phyloP scores from a whole-genome alignment of 1,284 basidiomycete genomes.

The Meira miltonrushii region DNA sequence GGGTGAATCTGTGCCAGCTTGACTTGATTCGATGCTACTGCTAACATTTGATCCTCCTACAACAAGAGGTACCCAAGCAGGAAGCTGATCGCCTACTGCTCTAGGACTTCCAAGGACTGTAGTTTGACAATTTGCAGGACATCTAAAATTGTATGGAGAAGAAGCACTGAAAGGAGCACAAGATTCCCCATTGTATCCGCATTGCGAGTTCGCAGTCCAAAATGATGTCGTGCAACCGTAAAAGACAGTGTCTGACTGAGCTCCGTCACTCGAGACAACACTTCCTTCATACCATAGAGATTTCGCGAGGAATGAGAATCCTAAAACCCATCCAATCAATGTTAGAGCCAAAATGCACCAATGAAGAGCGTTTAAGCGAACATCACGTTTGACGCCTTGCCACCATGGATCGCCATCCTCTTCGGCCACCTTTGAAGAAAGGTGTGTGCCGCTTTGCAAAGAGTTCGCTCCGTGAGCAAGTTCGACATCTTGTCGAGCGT shows the following conservation, averaged over 20 bases:
- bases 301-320: constrained; percentile 32
- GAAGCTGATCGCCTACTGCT: constrained; percentile 64
- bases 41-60: constrained; percentile 70
- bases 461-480: too few relatives aligned
- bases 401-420: constrained; percentile 17
- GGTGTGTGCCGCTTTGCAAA: background rate
- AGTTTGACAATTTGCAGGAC: constrained; percentile 67
- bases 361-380: constrained; percentile 29
- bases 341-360: constrained; percentile 30
- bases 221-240: constrained; percentile 42
- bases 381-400: constrained; percentile 19
- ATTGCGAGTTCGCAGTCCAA: constrained; percentile 54
- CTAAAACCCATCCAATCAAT: constrained; percentile 41
- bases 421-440: background rate
- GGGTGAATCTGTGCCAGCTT: constrained; percentile 7
- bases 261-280: constrained; percentile 15
- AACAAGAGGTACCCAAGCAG: constrained; percentile 68
- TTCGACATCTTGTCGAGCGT: background rate
- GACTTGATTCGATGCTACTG: constrained; percentile 1
- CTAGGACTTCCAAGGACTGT: constrained; percentile 71
- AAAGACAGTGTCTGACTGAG: constrained; percentile 19
- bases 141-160: constrained; percentile 66
- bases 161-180: constrained; percentile 66
- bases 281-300: constrained; percentile 34
- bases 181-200: constrained; percentile 66